These are phyloP conservation scores for Priceomyces fermenticarens DNA, from an alignment of 805 yeast genomes.

Conservation along the genomic window DNA sequence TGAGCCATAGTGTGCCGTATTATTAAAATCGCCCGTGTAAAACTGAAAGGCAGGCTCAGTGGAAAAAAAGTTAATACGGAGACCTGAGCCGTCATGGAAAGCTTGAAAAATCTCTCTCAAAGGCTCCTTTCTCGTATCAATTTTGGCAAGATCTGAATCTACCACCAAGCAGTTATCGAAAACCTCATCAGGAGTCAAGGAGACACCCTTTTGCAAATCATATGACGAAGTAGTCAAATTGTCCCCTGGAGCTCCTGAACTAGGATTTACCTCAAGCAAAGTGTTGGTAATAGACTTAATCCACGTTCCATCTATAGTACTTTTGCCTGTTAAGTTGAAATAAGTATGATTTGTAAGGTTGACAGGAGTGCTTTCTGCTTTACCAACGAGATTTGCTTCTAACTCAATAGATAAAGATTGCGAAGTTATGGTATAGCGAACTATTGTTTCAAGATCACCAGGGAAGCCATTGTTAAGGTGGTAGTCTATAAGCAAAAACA, in stretches of 20 bases:
- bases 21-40: slow-evolving; percentile 56
- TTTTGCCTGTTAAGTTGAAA: slow-evolving; percentile 44
- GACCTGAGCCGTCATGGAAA: slow-evolving; percentile 40
- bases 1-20: slow-evolving; percentile 34
- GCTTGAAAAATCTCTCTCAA: slow-evolving; percentile 41
- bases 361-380: slow-evolving; percentile 44
- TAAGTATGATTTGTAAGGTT: slow-evolving; percentile 64
- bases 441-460: slow-evolving; percentile 47
- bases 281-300: slow-evolving; percentile 36
- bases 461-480: slow-evolving; percentile 60
- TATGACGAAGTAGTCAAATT: slow-evolving; percentile 39
- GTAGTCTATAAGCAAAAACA: slow-evolving; percentile 41
- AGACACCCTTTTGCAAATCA: slow-evolving; percentile 17
- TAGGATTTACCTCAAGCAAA: slow-evolving; percentile 39
- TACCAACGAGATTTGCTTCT: slow-evolving; percentile 32
- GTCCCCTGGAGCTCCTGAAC: slow-evolving; percentile 26
- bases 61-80: slow-evolving; percentile 42
- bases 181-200: slow-evolving; percentile 20
- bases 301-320: slow-evolving; percentile 28
- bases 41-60: slow-evolving; percentile 69
- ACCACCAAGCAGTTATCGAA: slow-evolving; percentile 51
- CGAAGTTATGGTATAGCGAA: slow-evolving; percentile 43
- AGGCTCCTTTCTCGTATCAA: slow-evolving; percentile 47
- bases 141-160: slow-evolving; percentile 23
- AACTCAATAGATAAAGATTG: slow-evolving; percentile 48